Percentiles rank a stretch among this genome's conserved stretches.
Conservation (phyloP, 768 basidiomycete species). For the Naganishia onofrii region DNA sequence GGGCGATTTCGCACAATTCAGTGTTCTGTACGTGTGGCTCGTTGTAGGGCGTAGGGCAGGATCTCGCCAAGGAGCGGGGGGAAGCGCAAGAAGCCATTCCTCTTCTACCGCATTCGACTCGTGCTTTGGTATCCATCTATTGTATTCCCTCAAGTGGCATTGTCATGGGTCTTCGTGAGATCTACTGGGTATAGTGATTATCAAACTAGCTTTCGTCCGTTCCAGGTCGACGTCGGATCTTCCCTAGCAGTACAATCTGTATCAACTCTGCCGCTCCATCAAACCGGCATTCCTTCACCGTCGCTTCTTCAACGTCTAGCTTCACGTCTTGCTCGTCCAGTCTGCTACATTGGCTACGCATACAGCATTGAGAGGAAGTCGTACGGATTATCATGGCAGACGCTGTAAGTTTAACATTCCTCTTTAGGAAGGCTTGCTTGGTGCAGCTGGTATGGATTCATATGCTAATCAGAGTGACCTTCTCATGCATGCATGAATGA, state of each 20-base stretch:
- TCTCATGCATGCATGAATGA: too few species aligned
- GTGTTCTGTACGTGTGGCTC: background rate
- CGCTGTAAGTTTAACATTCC: background rate
- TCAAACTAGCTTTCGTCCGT: background rate
- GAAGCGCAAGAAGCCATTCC: background rate
- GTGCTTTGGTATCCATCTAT: background rate
- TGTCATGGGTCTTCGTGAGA: background rate
- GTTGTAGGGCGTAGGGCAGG: background rate
- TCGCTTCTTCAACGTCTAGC: background rate
- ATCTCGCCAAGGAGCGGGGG: background rate
- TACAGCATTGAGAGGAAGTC: background rate
- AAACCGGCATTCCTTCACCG: background rate
- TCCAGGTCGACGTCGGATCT: background rate
- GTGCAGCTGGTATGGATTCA: background rate
- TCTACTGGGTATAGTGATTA: background rate
- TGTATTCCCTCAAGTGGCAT: background rate
- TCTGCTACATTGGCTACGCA: background rate
- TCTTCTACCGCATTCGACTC: background rate
- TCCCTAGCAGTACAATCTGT: background rate
- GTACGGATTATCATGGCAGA: slow-evolving; percentile 6
- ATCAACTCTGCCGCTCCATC: background rate
- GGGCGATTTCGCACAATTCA: background rate
- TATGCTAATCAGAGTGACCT: background rate
- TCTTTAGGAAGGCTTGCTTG: background rate
- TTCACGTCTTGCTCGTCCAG: too few species aligned